Percentiles rank a stretch among this genome's conserved stretches.
Evolutionary conservation across 352 stramenopile species (phyloP).

Genomic region (Phytopythium delawarense): DNA sequence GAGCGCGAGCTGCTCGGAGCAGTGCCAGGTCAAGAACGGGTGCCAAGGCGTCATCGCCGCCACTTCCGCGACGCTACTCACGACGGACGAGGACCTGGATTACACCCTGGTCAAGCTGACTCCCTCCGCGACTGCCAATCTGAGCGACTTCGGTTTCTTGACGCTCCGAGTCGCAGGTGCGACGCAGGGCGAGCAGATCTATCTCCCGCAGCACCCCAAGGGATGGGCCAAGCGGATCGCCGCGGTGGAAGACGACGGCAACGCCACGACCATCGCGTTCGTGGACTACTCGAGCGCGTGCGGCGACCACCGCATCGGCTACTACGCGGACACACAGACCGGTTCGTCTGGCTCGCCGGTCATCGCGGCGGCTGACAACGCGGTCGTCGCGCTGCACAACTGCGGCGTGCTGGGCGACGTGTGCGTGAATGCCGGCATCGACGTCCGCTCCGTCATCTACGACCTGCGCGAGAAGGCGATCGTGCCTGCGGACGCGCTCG

Average conservation of each 20-base stretch:
- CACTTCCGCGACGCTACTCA: slow-evolving; percentile 21
- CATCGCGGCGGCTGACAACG: slow-evolving; percentile 32
- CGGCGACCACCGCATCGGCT: slow-evolving; percentile 27
- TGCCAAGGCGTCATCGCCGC: slow-evolving; percentile 22
- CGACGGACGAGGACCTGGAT: slow-evolving; percentile 19
- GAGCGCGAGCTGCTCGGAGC: slow-evolving; percentile 18
- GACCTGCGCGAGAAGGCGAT: slow-evolving; percentile 23
- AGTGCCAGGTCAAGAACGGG: slow-evolving; percentile 17
- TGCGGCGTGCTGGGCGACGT: slow-evolving; percentile 26
- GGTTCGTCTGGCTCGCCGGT: slow-evolving; percentile 46
- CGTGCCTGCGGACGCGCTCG: slow-evolving; percentile 19
- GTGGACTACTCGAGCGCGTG: slow-evolving; percentile 24
- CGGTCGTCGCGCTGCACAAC: slow-evolving; percentile 42
- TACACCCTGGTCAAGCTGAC: slow-evolving; percentile 43
- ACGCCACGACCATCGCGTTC: slow-evolving; percentile 11
- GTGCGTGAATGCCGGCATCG: slow-evolving; percentile 27
- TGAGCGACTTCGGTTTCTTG: slow-evolving; percentile 29
- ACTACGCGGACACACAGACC: slow-evolving; percentile 35
- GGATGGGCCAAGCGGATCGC: slow-evolving; percentile 34
- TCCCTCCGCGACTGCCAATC: slow-evolving; percentile 11
- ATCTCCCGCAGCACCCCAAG: slow-evolving; percentile 41
- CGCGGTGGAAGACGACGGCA: slow-evolving; percentile 19
- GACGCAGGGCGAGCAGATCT: slow-evolving; percentile 31
- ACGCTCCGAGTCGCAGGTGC: slow-evolving; percentile 23
- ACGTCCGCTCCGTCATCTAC: slow-evolving; percentile 30